These are phyloP conservation scores for Plectranthus barbatus DNA, from an alignment of 257 asterid genomes.

Conservation along the genomic window DNA sequence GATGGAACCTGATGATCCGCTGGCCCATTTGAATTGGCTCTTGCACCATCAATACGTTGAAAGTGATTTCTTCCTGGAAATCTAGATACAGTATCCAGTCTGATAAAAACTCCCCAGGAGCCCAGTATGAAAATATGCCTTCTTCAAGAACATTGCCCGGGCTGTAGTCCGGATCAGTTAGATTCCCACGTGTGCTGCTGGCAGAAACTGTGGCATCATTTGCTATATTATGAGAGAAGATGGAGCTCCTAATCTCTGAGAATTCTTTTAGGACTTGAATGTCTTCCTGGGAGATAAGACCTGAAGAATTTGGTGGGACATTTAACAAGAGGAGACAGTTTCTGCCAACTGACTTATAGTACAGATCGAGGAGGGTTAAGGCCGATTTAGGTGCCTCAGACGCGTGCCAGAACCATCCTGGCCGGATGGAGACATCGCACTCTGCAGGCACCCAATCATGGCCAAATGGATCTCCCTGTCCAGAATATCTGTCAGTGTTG, in stretches of 20 bases:
- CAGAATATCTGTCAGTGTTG: conserved; percentile 41
- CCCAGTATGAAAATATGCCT: conserved; percentile 71
- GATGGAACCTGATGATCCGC: conserved; percentile 54
- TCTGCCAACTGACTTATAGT: conserved; percentile 84
- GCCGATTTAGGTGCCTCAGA: conserved; percentile 80
- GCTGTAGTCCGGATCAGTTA: conserved; percentile 25
- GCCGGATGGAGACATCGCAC: conserved; percentile 86
- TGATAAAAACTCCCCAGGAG: conserved; percentile 41
- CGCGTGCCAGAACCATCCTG: conserved; percentile 97
- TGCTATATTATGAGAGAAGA: conserved; percentile 63
- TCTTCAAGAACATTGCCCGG: conserved; percentile 50
- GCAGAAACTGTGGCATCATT: conserved; percentile 47
- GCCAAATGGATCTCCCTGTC: conserved; percentile 76
- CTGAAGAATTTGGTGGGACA: conserved; percentile 92
- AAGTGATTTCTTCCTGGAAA: conserved; percentile 30
- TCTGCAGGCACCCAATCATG: conserved; percentile 94
- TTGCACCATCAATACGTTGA: conserved; percentile 75
- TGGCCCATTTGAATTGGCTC: conserved; percentile 99
- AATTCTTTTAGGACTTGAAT: conserved; percentile 71
- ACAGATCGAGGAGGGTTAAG: conserved; percentile 68
- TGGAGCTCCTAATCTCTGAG: conserved; percentile 42
- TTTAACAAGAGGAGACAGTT: conserved; percentile 79
- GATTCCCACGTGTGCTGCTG: conserved; percentile 60
- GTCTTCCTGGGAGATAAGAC: conserved; percentile 82
- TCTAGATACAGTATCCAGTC: conserved; percentile 42